Percentiles rank a stretch among this genome's conserved stretches.
Conservation (phyloP, 2,329 filamentous ascomycete genomes). For the Aspergillus quadrilineatus region DNA sequence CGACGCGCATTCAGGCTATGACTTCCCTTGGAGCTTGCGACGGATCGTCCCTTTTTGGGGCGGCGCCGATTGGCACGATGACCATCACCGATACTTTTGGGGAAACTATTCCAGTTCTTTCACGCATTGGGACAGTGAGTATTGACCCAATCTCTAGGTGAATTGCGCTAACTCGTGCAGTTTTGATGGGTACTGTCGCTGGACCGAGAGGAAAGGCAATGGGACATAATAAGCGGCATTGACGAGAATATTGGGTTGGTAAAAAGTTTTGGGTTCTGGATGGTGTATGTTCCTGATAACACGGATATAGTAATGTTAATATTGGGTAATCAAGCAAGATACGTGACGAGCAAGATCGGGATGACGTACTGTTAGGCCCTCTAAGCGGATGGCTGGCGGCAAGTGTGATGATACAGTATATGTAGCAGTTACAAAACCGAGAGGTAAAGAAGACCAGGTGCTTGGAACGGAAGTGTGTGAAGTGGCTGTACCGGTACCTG, state of each 20-base stretch:
- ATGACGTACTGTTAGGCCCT: background rate
- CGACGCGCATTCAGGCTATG: conserved; percentile 93
- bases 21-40: conserved; percentile 93
- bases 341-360: no score
- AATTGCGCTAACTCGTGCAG: conserved; percentile 1
- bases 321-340: background rate
- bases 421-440: background rate
- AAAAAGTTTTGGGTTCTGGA: background rate
- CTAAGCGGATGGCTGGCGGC: no score
- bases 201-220: conserved; percentile 21
- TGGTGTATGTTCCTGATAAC: background rate
- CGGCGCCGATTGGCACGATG: conserved; percentile 88
- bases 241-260: background rate
- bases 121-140: conserved; percentile 79
- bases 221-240: conserved; percentile 2
- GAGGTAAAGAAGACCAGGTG: background rate
- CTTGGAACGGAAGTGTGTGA: background rate
- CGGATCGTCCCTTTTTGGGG: conserved; percentile 90
- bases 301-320: conserved; percentile 4
- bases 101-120: conserved; percentile 97
- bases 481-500: background rate
- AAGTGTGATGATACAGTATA: no score
- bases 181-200: conserved; percentile 25
- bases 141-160: background rate
- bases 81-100: conserved; percentile 95